Evolutionary conservation across 106 monocot species (phyloP), one percentile per base, ranked within the genome.

Genomic region (Hemerocallis citrina): DNA sequence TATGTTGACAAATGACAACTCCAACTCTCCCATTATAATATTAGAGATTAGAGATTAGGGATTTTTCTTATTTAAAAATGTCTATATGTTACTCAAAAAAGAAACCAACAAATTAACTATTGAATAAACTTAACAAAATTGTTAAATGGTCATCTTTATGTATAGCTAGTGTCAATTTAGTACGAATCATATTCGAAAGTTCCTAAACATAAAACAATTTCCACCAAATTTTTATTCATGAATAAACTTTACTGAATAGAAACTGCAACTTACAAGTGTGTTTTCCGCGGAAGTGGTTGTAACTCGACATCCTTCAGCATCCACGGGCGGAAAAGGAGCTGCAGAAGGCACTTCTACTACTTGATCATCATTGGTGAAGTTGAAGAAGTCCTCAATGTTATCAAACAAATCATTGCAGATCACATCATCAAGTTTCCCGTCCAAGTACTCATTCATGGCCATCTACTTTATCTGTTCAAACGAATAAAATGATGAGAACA

Each of bases 301-400:
- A 40, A 60, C 25, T 34, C 20, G 20, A 24, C 58, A 5, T 36
- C 37, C 36, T 24, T 37, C 37, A 1, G 5, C 23, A 6, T 19
- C n/a, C 0, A 36, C 21, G 37, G 14, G 9, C 7, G 20, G 11
- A 40, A 31, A 22, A 1, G 36, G 13, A 7, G 30, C 12, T 12
- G 31, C 14, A 3, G 40, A 8, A 24, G 38, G 12, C 59, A 58
- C 37, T 36, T 17, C 36, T 0, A 39, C 1, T 5, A 3, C 38
- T 2, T 40, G 14, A 25, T 40, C 59, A 25, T 40, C 59, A 21
- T 6, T 60, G 6, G 59, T 39, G 25, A 60, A 60, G 23, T 60
- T 39, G 22, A 60, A 60, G 9, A 60, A 39, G 25, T 60, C 59
- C 3, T 60, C 59, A 15, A 60, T 39, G 11, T 60, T 60, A 25